These are phyloP conservation scores for Chrysosporium keratinophilum DNA, from an alignment of 2,329 filamentous ascomycete genomes.

Conservation along the genomic window DNA sequence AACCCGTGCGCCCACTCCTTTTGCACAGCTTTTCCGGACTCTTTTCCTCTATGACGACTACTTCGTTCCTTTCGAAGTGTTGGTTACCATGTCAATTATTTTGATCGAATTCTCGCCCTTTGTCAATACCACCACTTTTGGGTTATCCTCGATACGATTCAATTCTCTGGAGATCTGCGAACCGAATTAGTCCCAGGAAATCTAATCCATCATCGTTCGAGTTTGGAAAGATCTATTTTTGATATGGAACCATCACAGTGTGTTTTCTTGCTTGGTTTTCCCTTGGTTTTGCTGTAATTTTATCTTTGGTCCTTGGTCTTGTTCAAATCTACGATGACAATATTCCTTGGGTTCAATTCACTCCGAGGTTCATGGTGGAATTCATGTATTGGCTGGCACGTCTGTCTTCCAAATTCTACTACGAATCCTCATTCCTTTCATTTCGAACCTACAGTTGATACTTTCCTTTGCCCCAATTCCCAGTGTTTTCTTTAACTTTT, in stretches of 20 bases:
- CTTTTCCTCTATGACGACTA: not conserved
- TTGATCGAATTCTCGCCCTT: not conserved
- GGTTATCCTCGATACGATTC: not conserved
- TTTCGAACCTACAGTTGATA: not conserved
- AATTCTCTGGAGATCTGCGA: not conserved
- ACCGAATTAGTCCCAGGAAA: not conserved
- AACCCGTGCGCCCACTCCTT: not conserved
- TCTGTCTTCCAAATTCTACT: not conserved
- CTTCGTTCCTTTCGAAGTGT: not conserved
- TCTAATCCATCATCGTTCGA: too few relatives aligned
- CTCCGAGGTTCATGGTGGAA: not conserved
- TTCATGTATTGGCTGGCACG: not conserved
- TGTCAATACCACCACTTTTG: not conserved
- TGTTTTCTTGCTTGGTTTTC: not conserved
- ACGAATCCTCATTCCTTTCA: not conserved
- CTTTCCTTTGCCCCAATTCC: not conserved
- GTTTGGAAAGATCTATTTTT: not conserved
- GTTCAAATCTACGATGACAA: not conserved
- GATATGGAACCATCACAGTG: not conserved
- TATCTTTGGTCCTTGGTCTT: slow-evolving; percentile 9
- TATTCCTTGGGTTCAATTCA: not conserved
- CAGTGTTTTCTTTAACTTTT: not conserved
- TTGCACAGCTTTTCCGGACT: not conserved
- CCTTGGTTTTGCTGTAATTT: slow-evolving; percentile 12
- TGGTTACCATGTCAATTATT: not conserved